Evolutionary conservation across 345 rosid species (phyloP), one percentile per base, ranked within the genome.

Genomic region (Populus alba): DNA sequence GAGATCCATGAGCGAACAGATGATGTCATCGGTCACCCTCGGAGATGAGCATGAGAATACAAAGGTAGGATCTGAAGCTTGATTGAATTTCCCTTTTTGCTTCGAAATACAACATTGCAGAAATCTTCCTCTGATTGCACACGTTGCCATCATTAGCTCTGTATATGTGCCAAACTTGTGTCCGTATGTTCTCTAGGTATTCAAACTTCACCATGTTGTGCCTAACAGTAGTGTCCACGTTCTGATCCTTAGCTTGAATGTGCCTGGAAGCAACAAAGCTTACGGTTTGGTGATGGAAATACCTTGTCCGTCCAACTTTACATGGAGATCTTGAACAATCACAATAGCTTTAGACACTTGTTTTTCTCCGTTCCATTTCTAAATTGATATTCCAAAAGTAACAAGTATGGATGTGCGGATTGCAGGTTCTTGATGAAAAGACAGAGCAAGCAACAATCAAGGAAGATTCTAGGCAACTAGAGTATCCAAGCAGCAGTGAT

Each of bases 391-490:
- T 33, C 59, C 38, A 31, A 13, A 16, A 17, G 75, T 9, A 37
- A 66, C 51, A 27, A 69, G 11, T 66, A 15, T 0, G 31, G 31
- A 55, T 68, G 23, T 5, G 57, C 13, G 47, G 80, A 76, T 67
- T 79, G 80, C 85, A 85, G 88, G 87, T 75, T 37, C 76, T 68
- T n/a, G 81, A 73, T 39, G 83, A 72, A 45, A 80, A 80, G 53
- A 41, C 55, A 1, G 7, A 73, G 67, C 77, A 63, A 55, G 39
- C 63, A 45, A 41, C 20, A 33, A 41, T 38, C 51, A 17, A 22
- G 35, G 76, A 77, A 66, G 49, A 68, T 39, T 49, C 72, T 13
- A 35, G 7, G 66, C 65, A 59, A 69, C 61, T 29, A 3, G 57
- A 71, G 71, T 63, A 76, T 72, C 31, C 63, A 49, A 74, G 75